These are phyloP conservation scores for Backusella australiensis DNA, from an alignment of 192 early-diverging fungal genomes.

Conservation along the genomic window DNA sequence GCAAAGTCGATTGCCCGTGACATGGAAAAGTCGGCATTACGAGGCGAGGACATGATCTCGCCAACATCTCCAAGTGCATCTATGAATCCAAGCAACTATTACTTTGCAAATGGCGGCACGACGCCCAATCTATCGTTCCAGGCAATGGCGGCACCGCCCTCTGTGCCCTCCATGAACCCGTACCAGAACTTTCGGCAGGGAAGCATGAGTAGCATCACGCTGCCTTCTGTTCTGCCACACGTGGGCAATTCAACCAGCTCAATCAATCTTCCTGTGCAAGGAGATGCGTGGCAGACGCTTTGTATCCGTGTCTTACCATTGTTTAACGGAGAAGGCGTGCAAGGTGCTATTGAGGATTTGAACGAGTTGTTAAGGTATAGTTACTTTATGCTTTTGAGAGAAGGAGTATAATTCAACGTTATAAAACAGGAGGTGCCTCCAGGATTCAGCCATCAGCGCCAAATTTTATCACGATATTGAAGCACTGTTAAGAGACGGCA, in stretches of 20 bases:
- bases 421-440: constrained; percentile 40
- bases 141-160: constrained; percentile 7
- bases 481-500: constrained; percentile 58
- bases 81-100: constrained; percentile 12
- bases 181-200: constrained; percentile 26
- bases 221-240: constrained; percentile 12
- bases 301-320: constrained; percentile 75
- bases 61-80: constrained; percentile 11
- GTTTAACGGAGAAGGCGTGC: constrained; percentile 83
- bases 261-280: constrained; percentile 16
- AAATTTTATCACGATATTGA: constrained; percentile 54
- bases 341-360: constrained; percentile 80
- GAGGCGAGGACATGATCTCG: constrained; percentile 15
- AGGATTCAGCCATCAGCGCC: constrained; percentile 33
- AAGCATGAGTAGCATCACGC: constrained; percentile 23
- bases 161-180: constrained; percentile 10
- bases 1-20: constrained; percentile 40
- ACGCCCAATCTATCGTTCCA: constrained; percentile 4
- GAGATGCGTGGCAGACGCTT: constrained; percentile 73
- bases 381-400: neutral
- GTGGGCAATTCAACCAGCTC: neutral
- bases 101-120: neutral
- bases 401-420: too few species aligned
- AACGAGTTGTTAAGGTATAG: constrained; percentile 72
- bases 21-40: constrained; percentile 31